Base-by-base conservation (phyloP, 169 alveolate species). In the Plasmodium chabaudi region DNA sequence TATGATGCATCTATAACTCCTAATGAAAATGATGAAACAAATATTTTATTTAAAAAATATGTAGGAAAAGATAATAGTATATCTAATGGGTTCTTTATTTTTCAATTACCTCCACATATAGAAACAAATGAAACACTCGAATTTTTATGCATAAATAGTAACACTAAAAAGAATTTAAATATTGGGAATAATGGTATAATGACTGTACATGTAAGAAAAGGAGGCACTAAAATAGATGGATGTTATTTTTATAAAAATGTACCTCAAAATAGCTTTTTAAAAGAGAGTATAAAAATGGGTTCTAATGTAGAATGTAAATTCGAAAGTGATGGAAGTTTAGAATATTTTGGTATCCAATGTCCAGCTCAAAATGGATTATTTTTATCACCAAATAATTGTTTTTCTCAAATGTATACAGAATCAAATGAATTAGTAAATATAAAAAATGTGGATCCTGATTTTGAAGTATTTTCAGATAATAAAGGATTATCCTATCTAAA, bases 21-120 rank as follows among this genome's bases (percentile, higher is more conserved):
- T 5, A 61, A 21, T n/a, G 56, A 71, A 25, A 13, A 53, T 5
- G 86, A 71, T 15, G 42, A 5, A 23, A 34, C 59, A 1, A 67
- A 56, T 21, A 47, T 55, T 9, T 15, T 44, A 59, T 67, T 25
- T 17, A 71, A 55, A 23, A 55, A 25, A 39, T 71, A 82, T n/a
- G 10, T 67, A 21, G 84, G 90, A 44, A 53, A n/a, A 7, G 21
- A 9, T 5, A 82, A 82, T 9, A 68, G 34, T 67, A 56, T 82
- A 19, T 49, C 55, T 15, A 46, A 67, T 55, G 90, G 90, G 12
- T 59, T 82, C 1, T 68, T 82, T 1, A 68, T 82, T 21, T 82
- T 82, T 55, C 90, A 82, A 44, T 46, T 82, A 55, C 90, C 90
- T 6, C 90, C 90, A 23, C 67, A 46, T 46, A 61, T 82, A 39